phyloP scores from a whole-genome alignment of 2,329 filamentous ascomycete species.

The Fusarium globosum region DNA sequence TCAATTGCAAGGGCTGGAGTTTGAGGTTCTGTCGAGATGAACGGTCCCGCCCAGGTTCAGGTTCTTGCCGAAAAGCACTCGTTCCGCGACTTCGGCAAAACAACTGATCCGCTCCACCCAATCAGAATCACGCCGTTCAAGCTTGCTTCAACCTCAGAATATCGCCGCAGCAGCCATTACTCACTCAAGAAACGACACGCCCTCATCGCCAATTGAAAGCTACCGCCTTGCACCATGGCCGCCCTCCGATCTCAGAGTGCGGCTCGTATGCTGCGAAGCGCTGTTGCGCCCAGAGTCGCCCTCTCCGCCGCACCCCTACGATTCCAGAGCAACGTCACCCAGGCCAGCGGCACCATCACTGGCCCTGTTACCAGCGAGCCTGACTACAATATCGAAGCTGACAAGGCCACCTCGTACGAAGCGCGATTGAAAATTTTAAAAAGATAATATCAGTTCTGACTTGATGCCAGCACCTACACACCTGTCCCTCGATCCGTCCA shows the following conservation, averaged over 20 bases:
- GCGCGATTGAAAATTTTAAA: slow-evolving; percentile 2
- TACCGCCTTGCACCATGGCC: slow-evolving; percentile 65
- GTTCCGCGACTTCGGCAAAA: slow-evolving; percentile 53
- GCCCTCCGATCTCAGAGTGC: slow-evolving; percentile 70
- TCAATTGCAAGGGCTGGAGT: slow-evolving; percentile 50
- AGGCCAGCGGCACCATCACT: slow-evolving; percentile 53
- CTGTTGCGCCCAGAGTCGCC: slow-evolving; percentile 52
- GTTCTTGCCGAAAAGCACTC: slow-evolving; percentile 62
- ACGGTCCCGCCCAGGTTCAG: slow-evolving; percentile 42
- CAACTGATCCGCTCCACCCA: slow-evolving; percentile 55
- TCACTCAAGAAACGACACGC: slow-evolving; percentile 35
- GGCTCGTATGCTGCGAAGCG: slow-evolving; percentile 63
- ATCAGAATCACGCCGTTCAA: slow-evolving; percentile 51
- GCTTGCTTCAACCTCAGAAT: slow-evolving; percentile 44
- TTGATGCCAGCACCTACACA: slow-evolving; percentile 77
- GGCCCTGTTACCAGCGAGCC: slow-evolving; percentile 71
- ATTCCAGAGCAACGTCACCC: slow-evolving; percentile 64
- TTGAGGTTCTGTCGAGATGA: slow-evolving; percentile 44
- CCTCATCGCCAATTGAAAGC: slow-evolving; percentile 43
- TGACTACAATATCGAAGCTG: slow-evolving; percentile 82
- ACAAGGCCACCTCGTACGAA: slow-evolving; percentile 88
- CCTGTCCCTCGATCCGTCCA: slow-evolving; percentile 90
- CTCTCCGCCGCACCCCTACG: slow-evolving; percentile 61
- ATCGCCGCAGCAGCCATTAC: slow-evolving; percentile 46
- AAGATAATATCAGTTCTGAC: slow-evolving; percentile 33